Evolutionary conservation across 2,329 filamentous ascomycete species (phyloP).

Genomic region (Fusarium sulawesiense): DNA sequence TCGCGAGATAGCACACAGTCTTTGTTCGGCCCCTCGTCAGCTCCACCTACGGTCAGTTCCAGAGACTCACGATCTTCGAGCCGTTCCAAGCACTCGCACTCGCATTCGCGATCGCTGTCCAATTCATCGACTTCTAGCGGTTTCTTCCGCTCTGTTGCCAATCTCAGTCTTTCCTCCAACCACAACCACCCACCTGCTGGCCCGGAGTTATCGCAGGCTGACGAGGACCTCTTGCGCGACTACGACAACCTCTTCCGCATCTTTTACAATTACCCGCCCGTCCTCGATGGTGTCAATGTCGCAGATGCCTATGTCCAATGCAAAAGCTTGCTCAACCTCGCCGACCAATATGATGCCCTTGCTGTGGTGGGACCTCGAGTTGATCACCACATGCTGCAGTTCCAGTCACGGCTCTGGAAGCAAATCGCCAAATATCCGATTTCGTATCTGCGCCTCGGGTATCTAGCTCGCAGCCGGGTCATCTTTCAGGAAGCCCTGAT

Average conservation of each 20-base stretch:
- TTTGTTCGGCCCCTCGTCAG: slow-evolving; percentile 48
- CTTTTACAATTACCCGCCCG: slow-evolving; percentile 92
- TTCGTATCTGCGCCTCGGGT: slow-evolving; percentile 89
- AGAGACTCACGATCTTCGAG: slow-evolving; percentile 58
- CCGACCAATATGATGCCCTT: slow-evolving; percentile 95
- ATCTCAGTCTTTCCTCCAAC: slow-evolving; percentile 67
- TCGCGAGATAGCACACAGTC: slow-evolving; percentile 44
- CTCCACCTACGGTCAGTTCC: slow-evolving; percentile 37
- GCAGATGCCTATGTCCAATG: slow-evolving; percentile 93
- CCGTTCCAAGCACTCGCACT: slow-evolving; percentile 42
- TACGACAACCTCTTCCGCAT: slow-evolving; percentile 96
- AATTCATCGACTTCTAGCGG: slow-evolving; percentile 53
- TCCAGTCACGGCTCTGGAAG: slow-evolving; percentile 91
- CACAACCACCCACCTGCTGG: slow-evolving; percentile 59
- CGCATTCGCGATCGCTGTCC: slow-evolving; percentile 64
- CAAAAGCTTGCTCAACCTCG: slow-evolving; percentile 86
- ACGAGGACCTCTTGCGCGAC: slow-evolving; percentile 84
- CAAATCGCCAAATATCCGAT: slow-evolving; percentile 97
- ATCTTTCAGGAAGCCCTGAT: slow-evolving; percentile 90
- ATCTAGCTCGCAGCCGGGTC: slow-evolving; percentile 83
- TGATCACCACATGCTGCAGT: slow-evolving; percentile 93
- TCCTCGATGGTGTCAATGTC: slow-evolving; percentile 87
- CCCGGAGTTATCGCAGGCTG: slow-evolving; percentile 65
- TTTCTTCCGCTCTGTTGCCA: slow-evolving; percentile 91
- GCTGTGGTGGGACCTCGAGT: slow-evolving; percentile 88